These are phyloP conservation scores for Starmerella riodocensis DNA, from an alignment of 805 yeast species.

Conservation along the genomic window DNA sequence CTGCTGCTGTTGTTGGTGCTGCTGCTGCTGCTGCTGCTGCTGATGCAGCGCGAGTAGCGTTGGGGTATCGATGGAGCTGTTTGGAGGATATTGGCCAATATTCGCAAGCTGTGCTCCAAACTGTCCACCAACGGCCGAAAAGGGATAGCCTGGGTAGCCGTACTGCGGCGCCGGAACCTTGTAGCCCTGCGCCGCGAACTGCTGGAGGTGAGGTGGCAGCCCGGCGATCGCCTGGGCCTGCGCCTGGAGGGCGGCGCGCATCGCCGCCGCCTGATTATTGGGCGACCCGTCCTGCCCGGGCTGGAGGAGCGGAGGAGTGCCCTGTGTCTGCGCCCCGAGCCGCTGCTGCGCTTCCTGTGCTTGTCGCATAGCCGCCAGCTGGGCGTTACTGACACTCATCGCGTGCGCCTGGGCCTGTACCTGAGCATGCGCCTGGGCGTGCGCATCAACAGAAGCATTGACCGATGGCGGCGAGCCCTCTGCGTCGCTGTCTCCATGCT, in stretches of 20 bases:
- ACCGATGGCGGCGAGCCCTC: slow-evolving; percentile 4
- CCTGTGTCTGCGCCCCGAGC: slow-evolving; percentile 5
- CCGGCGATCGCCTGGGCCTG: slow-evolving; percentile 14
- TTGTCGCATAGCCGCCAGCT: slow-evolving; percentile 1
- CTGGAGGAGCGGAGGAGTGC: background rate
- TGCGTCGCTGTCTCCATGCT: slow-evolving; percentile 1
- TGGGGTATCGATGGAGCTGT: no score
- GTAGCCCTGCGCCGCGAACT: slow-evolving; percentile 12
- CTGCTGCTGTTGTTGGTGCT: slow-evolving; percentile 5
- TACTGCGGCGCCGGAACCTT: slow-evolving; percentile 14
- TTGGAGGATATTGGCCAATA: slow-evolving; percentile 3
- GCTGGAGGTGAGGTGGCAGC: slow-evolving; percentile 16
- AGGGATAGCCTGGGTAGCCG: slow-evolving; percentile 16
- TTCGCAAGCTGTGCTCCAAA: slow-evolving; percentile 4
- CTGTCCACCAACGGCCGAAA: slow-evolving; percentile 6
- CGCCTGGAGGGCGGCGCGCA: slow-evolving; percentile 4
- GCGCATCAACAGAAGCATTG: slow-evolving; percentile 29
- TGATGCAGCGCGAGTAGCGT: slow-evolving; percentile 13
- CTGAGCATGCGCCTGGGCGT: no score
- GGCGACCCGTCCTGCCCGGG: slow-evolving; percentile 3
- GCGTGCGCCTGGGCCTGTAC: slow-evolving; percentile 2
- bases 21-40: slow-evolving; percentile 7
- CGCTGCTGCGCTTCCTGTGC: slow-evolving; percentile 12
- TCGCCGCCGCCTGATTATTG: slow-evolving; percentile 2
- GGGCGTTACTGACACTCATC: background rate